phyloP scores from a whole-genome alignment of 192 early-diverging fungal species.

The Linnemannia hyalina region DNA sequence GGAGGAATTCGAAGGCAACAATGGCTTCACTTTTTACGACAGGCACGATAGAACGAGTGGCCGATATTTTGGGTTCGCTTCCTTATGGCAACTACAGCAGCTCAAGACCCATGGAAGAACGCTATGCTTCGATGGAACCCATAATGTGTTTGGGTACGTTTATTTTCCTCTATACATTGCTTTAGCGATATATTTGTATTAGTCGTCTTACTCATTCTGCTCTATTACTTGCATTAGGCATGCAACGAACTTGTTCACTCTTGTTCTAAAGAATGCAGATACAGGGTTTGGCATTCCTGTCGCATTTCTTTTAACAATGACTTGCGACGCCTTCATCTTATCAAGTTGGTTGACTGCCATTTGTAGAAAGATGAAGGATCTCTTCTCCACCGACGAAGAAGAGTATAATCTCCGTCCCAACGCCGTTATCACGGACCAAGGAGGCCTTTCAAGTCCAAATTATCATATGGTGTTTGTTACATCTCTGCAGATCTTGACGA shows the following conservation, averaged over 20 bases:
- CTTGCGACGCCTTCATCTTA: not conserved
- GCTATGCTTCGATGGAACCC: too few species aligned
- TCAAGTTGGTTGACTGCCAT: constrained; percentile 1
- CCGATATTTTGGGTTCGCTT: constrained; percentile 27
- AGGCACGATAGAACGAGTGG: not conserved
- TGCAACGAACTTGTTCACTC: constrained; percentile 20
- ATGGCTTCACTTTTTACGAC: constrained; percentile 16
- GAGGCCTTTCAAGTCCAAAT: too few species aligned
- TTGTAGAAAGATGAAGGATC: constrained; percentile 11
- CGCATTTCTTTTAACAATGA: constrained; percentile 26
- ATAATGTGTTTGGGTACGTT: constrained; percentile 15
- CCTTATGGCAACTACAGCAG: too few species aligned
- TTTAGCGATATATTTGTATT: not conserved
- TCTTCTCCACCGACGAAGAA: not conserved
- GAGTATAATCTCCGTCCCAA: constrained; percentile 14
- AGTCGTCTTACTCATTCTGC: not conserved
- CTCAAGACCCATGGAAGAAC: too few species aligned
- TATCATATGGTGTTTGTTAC: too few species aligned
- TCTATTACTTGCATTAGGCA: not conserved
- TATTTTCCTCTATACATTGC: not conserved
- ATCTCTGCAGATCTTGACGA: too few species aligned
- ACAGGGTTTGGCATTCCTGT: constrained; percentile 26
- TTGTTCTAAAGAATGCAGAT: constrained; percentile 23
- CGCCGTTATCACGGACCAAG: constrained; percentile 22
- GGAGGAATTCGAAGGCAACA: too few species aligned